Percentiles rank a stretch among this genome's conserved stretches.
Evolutionary conservation across 2,329 filamentous ascomycete species (phyloP).

Genomic region (Alternaria gansuensis): DNA sequence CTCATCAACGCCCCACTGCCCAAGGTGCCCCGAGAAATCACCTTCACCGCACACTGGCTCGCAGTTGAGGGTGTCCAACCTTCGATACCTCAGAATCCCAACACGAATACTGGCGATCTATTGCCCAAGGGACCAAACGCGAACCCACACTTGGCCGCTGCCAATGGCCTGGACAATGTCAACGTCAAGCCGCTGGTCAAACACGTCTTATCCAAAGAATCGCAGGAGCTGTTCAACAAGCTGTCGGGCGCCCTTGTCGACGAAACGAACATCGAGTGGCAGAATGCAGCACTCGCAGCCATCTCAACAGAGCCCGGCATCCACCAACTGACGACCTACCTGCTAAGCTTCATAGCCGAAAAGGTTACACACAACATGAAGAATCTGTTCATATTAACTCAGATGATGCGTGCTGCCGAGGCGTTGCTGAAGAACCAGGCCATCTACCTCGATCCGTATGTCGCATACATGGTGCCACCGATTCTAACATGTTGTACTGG

Average conservation of each 20-base stretch:
- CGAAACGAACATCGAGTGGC: constrained; percentile 84
- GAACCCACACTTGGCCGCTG: constrained; percentile 82
- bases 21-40: constrained; percentile 91
- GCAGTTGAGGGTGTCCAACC: constrained; percentile 97
- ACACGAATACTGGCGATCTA: constrained; percentile 84
- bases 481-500: constrained; percentile 91
- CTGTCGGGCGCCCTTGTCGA: constrained; percentile 89
- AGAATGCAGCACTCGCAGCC: constrained; percentile 84
- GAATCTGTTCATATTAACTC: constrained; percentile 84
- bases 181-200: constrained; percentile 91
- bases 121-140: constrained; percentile 89
- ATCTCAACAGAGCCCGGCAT: constrained; percentile 89
- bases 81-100: constrained; percentile 95
- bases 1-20: constrained; percentile 95
- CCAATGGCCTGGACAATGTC: constrained; percentile 83
- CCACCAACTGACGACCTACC: constrained; percentile 95
- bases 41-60: constrained; percentile 96
- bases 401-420: constrained; percentile 90
- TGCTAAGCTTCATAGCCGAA: constrained; percentile 93
- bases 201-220: constrained; percentile 93
- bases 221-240: constrained; percentile 96
- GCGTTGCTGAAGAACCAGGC: constrained; percentile 84
- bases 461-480: constrained; percentile 78
- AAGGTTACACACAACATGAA: constrained; percentile 95
- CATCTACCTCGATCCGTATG: constrained; percentile 77